Percentiles rank a stretch among this genome's conserved stretches.
Evolutionary conservation across 805 yeast genomes (phyloP).

Genomic region (Grigorovia jiainica): DNA sequence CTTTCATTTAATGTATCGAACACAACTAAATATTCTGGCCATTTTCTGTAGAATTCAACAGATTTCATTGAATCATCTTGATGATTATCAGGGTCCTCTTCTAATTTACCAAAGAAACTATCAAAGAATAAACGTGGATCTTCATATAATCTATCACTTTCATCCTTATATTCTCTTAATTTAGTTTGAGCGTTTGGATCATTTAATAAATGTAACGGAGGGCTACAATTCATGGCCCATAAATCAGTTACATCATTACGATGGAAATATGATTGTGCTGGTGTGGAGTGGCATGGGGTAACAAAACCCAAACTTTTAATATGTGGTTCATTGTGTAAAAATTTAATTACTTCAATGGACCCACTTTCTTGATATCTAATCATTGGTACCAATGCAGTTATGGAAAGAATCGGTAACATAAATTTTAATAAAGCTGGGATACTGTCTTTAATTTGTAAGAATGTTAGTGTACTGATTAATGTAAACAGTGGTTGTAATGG

Average conservation of each 20-base stretch:
- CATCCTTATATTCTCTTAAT: constrained; percentile 57
- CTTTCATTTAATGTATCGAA: constrained; percentile 53
- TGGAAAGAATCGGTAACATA: constrained; percentile 14
- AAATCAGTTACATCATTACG: constrained; percentile 38
- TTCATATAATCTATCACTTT: constrained; percentile 74
- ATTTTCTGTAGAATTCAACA: constrained; percentile 30
- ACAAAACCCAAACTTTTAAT: constrained; percentile 62
- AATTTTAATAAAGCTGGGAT: constrained; percentile 6
- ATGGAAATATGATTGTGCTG: constrained; percentile 83
- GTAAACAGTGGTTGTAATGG: constrained; percentile 73
- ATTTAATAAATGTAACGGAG: constrained; percentile 47
- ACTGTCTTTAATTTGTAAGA: constrained; percentile 1
- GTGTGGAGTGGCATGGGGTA: constrained; percentile 97
- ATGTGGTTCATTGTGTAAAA: constrained; percentile 33
- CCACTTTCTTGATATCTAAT: constrained; percentile 79
- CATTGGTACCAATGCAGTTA: constrained; percentile 32
- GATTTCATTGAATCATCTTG: constrained; percentile 16
- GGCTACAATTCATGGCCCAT: constrained; percentile 88
- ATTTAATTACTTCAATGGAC: constrained; percentile 56
- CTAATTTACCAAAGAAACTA: constrained; percentile 37
- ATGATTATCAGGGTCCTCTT: constrained; percentile 16
- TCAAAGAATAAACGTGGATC: constrained; percentile 51
- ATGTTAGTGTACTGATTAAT: constrained; percentile 38
- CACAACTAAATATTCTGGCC: constrained; percentile 70
- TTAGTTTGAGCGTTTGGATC: constrained; percentile 24